phyloP scores from a whole-genome alignment of 345 rosid species.

The Eucalyptus albens region DNA sequence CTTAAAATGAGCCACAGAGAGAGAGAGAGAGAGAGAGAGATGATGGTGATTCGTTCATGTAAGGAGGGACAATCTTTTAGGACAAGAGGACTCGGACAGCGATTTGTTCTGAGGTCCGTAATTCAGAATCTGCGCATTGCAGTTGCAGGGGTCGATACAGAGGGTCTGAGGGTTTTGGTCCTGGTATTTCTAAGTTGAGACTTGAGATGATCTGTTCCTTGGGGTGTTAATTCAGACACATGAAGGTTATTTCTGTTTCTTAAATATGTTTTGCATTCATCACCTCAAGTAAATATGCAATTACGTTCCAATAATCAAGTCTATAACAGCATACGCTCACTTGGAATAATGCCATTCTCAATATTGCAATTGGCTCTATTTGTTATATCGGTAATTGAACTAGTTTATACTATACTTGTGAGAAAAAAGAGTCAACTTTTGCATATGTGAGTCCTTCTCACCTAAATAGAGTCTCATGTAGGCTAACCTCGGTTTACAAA shows the following conservation, averaged over 20 bases:
- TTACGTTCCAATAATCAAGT: neutral
- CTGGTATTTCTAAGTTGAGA: neutral
- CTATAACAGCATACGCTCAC: neutral
- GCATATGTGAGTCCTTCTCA: neutral
- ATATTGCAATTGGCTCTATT: neutral
- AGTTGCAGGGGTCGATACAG: neutral
- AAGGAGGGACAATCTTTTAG: neutral
- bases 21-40: neutral
- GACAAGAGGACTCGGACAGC: neutral
- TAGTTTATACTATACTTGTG: neutral
- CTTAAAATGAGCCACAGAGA: neutral
- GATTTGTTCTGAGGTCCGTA: neutral
- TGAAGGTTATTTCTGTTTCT: neutral
- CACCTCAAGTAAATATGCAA: neutral
- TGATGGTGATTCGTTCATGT: neutral
- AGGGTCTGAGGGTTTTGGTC: neutral
- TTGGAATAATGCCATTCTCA: neutral
- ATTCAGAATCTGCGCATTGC: neutral
- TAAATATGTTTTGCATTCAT: neutral
- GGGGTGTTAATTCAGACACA: neutral
- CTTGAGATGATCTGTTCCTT: neutral
- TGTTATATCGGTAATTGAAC: accelerated
- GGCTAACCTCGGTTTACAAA: neutral
- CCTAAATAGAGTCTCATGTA: neutral
- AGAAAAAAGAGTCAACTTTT: neutral